Evolutionary conservation across 306 rosid genomes (phyloP).

Genomic region (Ormosia semicastrata): DNA sequence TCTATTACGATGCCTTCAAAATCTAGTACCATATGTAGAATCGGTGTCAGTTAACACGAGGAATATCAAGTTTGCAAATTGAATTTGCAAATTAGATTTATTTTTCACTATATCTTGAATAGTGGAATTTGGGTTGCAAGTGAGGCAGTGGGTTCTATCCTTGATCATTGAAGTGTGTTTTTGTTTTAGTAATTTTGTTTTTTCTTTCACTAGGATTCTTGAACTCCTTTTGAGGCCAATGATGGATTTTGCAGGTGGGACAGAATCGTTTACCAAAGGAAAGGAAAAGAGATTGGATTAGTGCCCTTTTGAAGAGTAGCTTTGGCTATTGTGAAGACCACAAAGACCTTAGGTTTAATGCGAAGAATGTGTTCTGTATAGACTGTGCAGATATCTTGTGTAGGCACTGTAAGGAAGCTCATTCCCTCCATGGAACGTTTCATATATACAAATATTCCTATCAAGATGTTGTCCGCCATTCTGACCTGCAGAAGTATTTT

Average conservation of each 20-base stretch:
- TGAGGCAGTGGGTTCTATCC: not conserved
- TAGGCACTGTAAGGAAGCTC: slow-evolving; percentile 72
- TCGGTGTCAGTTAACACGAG: not conserved
- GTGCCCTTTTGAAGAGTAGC: slow-evolving; percentile 51
- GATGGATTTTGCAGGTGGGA: slow-evolving; percentile 49
- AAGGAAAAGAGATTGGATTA: slow-evolving; percentile 66
- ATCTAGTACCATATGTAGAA: not conserved
- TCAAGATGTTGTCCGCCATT: slow-evolving; percentile 79
- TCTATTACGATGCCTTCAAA: not conserved
- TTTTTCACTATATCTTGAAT: slow-evolving; percentile 4
- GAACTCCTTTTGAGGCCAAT: slow-evolving; percentile 20
- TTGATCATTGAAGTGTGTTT: slow-evolving; percentile 25
- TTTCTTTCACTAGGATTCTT: slow-evolving; percentile 2
- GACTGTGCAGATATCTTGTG: slow-evolving; percentile 71
- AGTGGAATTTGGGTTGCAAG: not conserved
- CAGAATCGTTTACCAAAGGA: slow-evolving; percentile 38
- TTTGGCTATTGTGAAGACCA: slow-evolving; percentile 69
- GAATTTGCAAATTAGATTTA: slow-evolving; percentile 21
- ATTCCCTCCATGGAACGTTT: slow-evolving; percentile 64
- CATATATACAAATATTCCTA: slow-evolving; percentile 88
- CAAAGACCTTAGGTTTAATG: slow-evolving; percentile 58
- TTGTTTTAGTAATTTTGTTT: not conserved
- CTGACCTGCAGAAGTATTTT: slow-evolving; percentile 68
- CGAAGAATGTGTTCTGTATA: slow-evolving; percentile 76
- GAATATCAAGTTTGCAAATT: not conserved